Conservation (phyloP, 495 filamentous ascomycete genomes). For the Barbatosphaeria neglecta region DNA sequence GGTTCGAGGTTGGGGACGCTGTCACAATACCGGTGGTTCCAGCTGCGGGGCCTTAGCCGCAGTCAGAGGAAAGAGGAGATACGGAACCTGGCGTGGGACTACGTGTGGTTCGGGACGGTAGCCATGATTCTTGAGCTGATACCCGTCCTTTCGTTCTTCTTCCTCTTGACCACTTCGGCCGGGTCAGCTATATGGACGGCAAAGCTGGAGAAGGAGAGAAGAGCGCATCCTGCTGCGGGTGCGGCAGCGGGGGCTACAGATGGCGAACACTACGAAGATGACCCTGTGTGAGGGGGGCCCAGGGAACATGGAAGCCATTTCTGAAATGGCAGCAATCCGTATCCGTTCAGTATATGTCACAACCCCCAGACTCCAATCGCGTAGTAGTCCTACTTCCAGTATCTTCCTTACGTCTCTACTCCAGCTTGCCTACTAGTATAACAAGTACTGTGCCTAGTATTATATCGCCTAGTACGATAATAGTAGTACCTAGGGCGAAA, state of each 20-base stretch:
- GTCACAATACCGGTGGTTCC: constrained; percentile 63
- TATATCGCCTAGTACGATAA: no score
- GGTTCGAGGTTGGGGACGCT: constrained; percentile 47
- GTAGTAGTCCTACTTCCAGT: no score
- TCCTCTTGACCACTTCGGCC: constrained; percentile 65
- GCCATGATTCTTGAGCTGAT: constrained; percentile 57
- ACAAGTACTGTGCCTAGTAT: no score
- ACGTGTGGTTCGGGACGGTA: constrained; percentile 44
- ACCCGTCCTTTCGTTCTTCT: constrained; percentile 75
- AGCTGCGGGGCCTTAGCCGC: constrained; percentile 59
- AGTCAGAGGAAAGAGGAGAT: constrained; percentile 54
- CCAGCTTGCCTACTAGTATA: no score
- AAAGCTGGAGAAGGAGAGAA: constrained; percentile 29
- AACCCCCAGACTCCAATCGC: no score
- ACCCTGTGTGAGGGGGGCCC: constrained; percentile 16
- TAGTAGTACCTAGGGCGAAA: no score
- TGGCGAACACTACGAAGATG: constrained; percentile 13
- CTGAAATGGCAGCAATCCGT: no score
- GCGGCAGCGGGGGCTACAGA: constrained; percentile 2
- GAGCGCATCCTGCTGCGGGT: constrained; percentile 1
- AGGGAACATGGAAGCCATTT: no score
- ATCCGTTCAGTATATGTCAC: no score
- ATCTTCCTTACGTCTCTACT: no score
- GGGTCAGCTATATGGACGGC: constrained; percentile 85
- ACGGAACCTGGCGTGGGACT: constrained; percentile 55